Conservation (phyloP, 2,329 filamentous ascomycete species). For the Ophiobolus disseminans region DNA sequence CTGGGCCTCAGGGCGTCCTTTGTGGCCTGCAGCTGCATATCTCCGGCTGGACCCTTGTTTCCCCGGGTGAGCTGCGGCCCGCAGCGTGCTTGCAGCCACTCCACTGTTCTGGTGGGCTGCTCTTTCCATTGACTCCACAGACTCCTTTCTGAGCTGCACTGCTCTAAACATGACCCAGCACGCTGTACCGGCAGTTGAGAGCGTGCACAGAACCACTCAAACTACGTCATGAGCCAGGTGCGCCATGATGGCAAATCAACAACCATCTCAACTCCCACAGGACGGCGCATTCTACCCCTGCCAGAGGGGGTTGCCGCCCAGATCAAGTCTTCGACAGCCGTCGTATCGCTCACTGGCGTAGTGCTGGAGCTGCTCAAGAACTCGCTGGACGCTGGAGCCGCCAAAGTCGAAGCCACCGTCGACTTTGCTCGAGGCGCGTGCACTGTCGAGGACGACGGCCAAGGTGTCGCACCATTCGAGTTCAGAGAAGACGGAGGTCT, state of each 20-base stretch:
- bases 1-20: slow-evolving; percentile 2
- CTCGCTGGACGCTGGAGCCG: slow-evolving; percentile 79
- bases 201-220: slow-evolving; percentile 4
- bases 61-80: slow-evolving; percentile 7
- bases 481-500: slow-evolving; percentile 75
- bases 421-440: slow-evolving; percentile 81
- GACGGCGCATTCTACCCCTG: slow-evolving; percentile 67
- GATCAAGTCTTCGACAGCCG: slow-evolving; percentile 82
- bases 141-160: too few relatives aligned
- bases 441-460: slow-evolving; percentile 82
- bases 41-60: slow-evolving; percentile 24
- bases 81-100: too few relatives aligned
- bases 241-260: too few relatives aligned
- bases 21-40: slow-evolving; percentile 13
- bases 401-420: slow-evolving; percentile 71
- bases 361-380: slow-evolving; percentile 79
- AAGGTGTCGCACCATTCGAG: slow-evolving; percentile 75
- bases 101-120: too few relatives aligned
- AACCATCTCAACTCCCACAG: too few relatives aligned
- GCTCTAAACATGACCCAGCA: slow-evolving; percentile 16
- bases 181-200: slow-evolving; percentile 7
- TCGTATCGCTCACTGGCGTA: slow-evolving; percentile 76
- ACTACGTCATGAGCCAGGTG: slow-evolving; percentile 21
- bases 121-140: too few relatives aligned
- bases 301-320: slow-evolving; percentile 75